Evolutionary conservation across 176 grass and related monocot genomes (phyloP).

Genomic region (Zea luxurians): DNA sequence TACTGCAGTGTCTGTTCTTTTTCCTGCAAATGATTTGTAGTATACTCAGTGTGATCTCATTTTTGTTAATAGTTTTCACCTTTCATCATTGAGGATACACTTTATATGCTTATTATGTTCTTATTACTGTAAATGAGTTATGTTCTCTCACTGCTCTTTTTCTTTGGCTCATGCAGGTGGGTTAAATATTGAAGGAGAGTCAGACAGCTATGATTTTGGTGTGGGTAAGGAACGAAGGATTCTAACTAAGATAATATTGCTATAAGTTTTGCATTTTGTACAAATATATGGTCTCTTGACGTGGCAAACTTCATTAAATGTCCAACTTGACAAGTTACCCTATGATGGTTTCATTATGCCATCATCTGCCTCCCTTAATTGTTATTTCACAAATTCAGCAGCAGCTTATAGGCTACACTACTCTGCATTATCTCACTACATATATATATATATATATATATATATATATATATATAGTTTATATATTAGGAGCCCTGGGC

Average conservation of each 20-base stretch:
- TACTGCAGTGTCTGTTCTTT: conserved; percentile 1
- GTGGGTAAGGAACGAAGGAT: conserved; percentile 57
- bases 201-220: conserved; percentile 92
- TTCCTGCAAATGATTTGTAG: background rate
- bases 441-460: too few species aligned
- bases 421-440: too few species aligned
- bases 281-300: background rate
- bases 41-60: conserved; percentile 5
- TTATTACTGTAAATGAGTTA: background rate
- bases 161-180: conserved; percentile 66
- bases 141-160: conserved; percentile 33
- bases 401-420: background rate
- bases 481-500: too few species aligned
- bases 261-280: conserved; percentile 12
- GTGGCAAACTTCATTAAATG: background rate
- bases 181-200: conserved; percentile 83
- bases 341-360: background rate
- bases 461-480: too few species aligned
- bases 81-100: conserved; percentile 4
- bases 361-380: background rate
- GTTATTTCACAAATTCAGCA: background rate
- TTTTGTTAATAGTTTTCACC: background rate
- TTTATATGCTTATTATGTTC: conserved; percentile 4
- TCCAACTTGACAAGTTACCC: background rate
- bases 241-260: background rate